Percentiles rank a stretch among this genome's conserved stretches.
These are phyloP conservation scores for Tricholoma furcatifolium DNA, from an alignment of 768 basidiomycete species.

Conservation along the genomic window DNA sequence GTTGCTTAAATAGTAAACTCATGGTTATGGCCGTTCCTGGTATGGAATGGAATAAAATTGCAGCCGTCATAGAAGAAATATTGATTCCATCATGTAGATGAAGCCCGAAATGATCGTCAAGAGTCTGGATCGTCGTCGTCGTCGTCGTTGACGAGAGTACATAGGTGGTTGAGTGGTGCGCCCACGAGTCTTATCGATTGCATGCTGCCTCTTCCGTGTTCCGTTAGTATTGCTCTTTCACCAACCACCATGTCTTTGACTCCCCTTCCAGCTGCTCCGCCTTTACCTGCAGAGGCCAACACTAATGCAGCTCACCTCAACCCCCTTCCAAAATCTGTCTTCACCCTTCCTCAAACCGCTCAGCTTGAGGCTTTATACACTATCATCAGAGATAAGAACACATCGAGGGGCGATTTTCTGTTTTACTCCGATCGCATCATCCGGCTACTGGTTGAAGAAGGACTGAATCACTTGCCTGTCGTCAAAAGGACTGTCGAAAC, in stretches of 20 bases:
- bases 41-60: too few relatives aligned
- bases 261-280: slow-evolving; percentile 16
- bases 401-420: slow-evolving; percentile 89
- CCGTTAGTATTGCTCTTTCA: background rate
- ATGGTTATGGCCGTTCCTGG: background rate
- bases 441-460: slow-evolving; percentile 75
- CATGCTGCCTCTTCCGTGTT: background rate
- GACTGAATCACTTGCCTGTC: slow-evolving; percentile 82
- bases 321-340: slow-evolving; percentile 76
- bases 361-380: slow-evolving; percentile 96
- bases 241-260: slow-evolving; percentile 15
- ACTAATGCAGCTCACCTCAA: slow-evolving; percentile 36
- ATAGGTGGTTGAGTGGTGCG: too few relatives aligned
- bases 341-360: slow-evolving; percentile 84
- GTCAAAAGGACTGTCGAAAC: slow-evolving; percentile 76
- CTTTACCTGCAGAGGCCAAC: slow-evolving; percentile 29
- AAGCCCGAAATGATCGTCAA: too few relatives aligned
- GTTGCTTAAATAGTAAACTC: background rate
- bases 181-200: background rate
- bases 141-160: too few relatives aligned
- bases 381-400: slow-evolving; percentile 88
- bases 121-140: too few relatives aligned
- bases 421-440: slow-evolving; percentile 97
- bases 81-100: too few relatives aligned
- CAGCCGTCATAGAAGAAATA: background rate